Base-by-base conservation (phyloP, 768 basidiomycete genomes). In the Termitomyces sp. region DNA sequence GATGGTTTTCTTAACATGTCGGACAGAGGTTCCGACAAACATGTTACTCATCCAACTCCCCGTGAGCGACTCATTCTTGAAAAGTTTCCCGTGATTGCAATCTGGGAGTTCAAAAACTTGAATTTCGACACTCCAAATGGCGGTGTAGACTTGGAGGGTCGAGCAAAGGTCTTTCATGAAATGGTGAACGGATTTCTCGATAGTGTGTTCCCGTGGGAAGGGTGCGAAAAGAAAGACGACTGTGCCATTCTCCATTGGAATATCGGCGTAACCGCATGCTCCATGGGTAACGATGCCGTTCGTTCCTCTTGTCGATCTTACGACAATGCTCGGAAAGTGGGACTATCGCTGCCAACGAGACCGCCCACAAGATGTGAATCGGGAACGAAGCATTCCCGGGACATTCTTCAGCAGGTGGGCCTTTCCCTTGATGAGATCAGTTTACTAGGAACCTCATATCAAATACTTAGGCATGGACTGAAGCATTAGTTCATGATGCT, bases 51-150 rank as follows among this genome's bases (percentile, higher is more conserved):
- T 13, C 23, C 40, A 13, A 42, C 50, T 12, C 4, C 22, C 6
- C 50, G 31, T 23, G 35, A 50, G 9, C 50, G 27, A 32, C 36
- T 31, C 20, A 23, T 52, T 43, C 31, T 52, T 5, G 6, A 36
- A 0, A 27, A 11, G 13, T 42, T 52, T 43, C n/a, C 41, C 2
- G 41, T 52, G n/a, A 22, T 52, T 22, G 50, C 47, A 5, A 42
- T 51, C 16, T 51, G 50, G 50, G 50, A 51, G 20, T 51, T 51
- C 39, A 51, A 51, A 16, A 52, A 52, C 7, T 35, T 53, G 27
- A 53, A 53, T 23, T 53, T 53, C 27, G 25, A 18, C 25, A 22
- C 25, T 38, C 3, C 11, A 36, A 6, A n/a, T n/a, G 20, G 12
- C 13, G 5, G 15, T 16, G n/a, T 20, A 18, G 27, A 53, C 18